phyloP scores from a whole-genome alignment of 1,284 basidiomycete species.

The Agaricales sp. region DNA sequence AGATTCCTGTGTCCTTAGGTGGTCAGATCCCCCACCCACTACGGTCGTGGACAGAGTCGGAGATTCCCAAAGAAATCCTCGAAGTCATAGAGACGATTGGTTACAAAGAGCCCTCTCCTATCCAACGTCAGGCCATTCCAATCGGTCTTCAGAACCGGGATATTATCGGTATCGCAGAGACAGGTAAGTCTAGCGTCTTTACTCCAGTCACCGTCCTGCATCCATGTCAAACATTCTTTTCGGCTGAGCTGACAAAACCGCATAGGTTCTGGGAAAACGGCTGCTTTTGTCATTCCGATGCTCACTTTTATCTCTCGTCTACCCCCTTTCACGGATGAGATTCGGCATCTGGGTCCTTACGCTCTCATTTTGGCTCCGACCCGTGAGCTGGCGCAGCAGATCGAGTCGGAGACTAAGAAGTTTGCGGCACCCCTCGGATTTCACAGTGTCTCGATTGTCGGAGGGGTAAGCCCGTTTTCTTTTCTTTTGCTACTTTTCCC shows the following conservation, averaged over 20 bases:
- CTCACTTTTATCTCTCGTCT: constrained; percentile 86
- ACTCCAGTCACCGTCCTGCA: constrained; percentile 4
- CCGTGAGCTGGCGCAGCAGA: constrained; percentile 96
- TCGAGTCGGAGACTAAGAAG: constrained; percentile 86
- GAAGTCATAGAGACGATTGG: constrained; percentile 85
- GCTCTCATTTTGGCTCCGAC: constrained; percentile 92
- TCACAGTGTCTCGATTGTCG: constrained; percentile 94
- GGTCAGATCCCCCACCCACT: constrained; percentile 90
- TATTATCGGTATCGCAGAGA: constrained; percentile 97
- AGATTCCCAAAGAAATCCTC: constrained; percentile 72
- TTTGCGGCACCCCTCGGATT: constrained; percentile 86
- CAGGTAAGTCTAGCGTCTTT: constrained; percentile 41
- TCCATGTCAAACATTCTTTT: no score
- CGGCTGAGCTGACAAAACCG: no score
- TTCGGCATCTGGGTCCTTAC: constrained; percentile 88
- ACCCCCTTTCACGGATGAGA: constrained; percentile 83
- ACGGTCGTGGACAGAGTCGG: constrained; percentile 85
- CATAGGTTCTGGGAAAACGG: constrained; percentile 94
- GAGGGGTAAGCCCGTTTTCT: constrained; percentile 57
- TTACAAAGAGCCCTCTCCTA: constrained; percentile 94
- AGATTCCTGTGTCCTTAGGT: no score
- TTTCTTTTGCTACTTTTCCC: constrained; percentile 2
- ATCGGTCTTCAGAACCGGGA: constrained; percentile 95
- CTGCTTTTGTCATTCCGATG: constrained; percentile 99
- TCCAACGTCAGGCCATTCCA: constrained; percentile 96